phyloP scores from a whole-genome alignment of 495 filamentous ascomycete species.

The Amorphotheca resinae region DNA sequence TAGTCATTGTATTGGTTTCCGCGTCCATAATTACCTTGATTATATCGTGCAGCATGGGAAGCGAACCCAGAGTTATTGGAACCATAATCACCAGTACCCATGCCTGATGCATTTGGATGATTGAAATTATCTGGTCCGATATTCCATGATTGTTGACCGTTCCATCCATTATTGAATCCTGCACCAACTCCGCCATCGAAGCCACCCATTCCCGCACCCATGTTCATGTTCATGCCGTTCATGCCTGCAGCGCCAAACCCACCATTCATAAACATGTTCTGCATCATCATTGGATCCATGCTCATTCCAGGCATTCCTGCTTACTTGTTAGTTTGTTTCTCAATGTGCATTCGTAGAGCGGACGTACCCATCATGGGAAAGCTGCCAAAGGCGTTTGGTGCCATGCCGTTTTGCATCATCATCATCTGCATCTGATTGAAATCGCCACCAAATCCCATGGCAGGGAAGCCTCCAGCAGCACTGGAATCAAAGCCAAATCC shows the following conservation, averaged over 20 bases:
- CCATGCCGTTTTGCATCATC: conserved; percentile 69
- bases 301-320: conserved; percentile 65
- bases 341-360: neutral
- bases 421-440: conserved; percentile 65
- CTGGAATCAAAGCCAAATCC: conserved; percentile 35
- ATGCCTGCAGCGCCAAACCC: conserved; percentile 65
- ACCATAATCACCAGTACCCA: conserved; percentile 70
- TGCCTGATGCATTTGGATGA: conserved; percentile 56
- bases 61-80: conserved; percentile 64
- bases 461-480: conserved; percentile 40
- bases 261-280: conserved; percentile 73
- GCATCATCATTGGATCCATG: conserved; percentile 85
- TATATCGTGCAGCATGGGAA: conserved; percentile 34
- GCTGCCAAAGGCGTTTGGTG: conserved; percentile 41
- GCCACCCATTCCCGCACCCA: conserved; percentile 77
- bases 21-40: conserved; percentile 47
- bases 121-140: conserved; percentile 57
- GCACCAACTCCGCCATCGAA: conserved; percentile 38
- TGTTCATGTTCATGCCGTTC: conserved; percentile 80
- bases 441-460: conserved; percentile 42
- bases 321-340: conserved; percentile 20
- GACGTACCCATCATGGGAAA: conserved; percentile 81
- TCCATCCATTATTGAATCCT: conserved; percentile 40
- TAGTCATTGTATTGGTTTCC: conserved; percentile 52
- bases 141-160: conserved; percentile 64